Percentiles rank a stretch among this genome's conserved stretches.
phyloP scores from a whole-genome alignment of 345 rosid genomes.

The Odontarrhena argentea region DNA sequence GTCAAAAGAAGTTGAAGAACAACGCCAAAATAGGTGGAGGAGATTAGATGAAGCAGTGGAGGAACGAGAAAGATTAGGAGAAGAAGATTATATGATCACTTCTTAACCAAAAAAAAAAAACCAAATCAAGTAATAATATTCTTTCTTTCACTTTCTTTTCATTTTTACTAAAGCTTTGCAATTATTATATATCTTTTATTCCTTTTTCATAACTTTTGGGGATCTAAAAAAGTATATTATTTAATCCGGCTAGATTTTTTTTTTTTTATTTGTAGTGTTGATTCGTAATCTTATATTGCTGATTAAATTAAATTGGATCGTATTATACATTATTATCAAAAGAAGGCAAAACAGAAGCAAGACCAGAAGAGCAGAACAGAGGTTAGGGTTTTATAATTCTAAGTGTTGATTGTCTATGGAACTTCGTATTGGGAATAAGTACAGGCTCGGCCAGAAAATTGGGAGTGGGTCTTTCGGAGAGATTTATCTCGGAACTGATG shows the following conservation, averaged over 20 bases:
- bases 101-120: conserved; percentile 13
- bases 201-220: not conserved
- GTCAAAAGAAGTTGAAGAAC: conserved; percentile 65
- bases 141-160: conserved; percentile 12
- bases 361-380: too few relatives aligned
- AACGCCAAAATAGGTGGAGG: conserved; percentile 72
- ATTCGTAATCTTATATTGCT: not conserved
- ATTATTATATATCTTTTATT: conserved; percentile 16
- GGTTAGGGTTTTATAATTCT: conserved; percentile 36
- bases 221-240: not conserved
- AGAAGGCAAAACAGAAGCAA: too few relatives aligned
- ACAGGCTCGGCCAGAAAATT: conserved; percentile 91
- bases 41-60: conserved; percentile 71
- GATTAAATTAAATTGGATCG: not conserved
- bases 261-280: not conserved
- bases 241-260: conserved; percentile 5
- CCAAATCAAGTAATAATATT: conserved; percentile 21
- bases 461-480: conserved; percentile 98
- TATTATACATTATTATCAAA: too few relatives aligned
- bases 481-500: conserved; percentile 87
- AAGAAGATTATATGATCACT: conserved; percentile 53
- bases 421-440: conserved; percentile 75
- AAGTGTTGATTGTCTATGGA: conserved; percentile 50
- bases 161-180: conserved; percentile 7
- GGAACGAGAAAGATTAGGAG: conserved; percentile 51